Evolutionary conservation across 805 yeast species (phyloP).

Genomic region (Zygosaccharomyces pseudorouxii): DNA sequence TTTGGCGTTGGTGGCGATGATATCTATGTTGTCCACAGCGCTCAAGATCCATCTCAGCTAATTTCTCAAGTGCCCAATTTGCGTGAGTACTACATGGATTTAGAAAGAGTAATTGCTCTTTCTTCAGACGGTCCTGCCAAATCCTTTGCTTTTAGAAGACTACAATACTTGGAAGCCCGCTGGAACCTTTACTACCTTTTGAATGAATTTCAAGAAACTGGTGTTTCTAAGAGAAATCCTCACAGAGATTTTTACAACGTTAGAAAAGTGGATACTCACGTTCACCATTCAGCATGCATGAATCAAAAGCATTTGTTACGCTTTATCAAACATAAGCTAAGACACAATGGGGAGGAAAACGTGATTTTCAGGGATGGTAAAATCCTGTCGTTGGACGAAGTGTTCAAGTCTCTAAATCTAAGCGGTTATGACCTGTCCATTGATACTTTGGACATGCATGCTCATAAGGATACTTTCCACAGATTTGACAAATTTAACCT

Average conservation of each 20-base stretch:
- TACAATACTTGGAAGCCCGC: slow-evolving; percentile 91
- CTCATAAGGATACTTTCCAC: slow-evolving; percentile 96
- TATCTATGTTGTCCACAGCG: slow-evolving; percentile 57
- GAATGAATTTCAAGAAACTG: slow-evolving; percentile 89
- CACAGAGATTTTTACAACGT: slow-evolving; percentile 68
- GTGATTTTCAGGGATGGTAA: slow-evolving; percentile 93
- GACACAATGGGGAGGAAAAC: slow-evolving; percentile 78
- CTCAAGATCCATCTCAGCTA: slow-evolving; percentile 32
- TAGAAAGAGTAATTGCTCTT: slow-evolving; percentile 64
- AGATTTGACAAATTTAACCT: slow-evolving; percentile 95
- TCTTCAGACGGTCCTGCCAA: slow-evolving; percentile 95
- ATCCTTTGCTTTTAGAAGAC: slow-evolving; percentile 89
- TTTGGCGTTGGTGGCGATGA: slow-evolving; percentile 56
- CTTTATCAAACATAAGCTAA: slow-evolving; percentile 90
- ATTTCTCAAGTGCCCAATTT: slow-evolving; percentile 72
- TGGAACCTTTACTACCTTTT: slow-evolving; percentile 88
- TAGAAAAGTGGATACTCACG: slow-evolving; percentile 67
- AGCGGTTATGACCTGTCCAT: slow-evolving; percentile 94
- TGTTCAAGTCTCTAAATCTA: slow-evolving; percentile 81
- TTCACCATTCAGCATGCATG: slow-evolving; percentile 99
- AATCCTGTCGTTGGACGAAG: slow-evolving; percentile 79
- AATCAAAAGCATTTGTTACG: slow-evolving; percentile 94
- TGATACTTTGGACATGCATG: slow-evolving; percentile 98
- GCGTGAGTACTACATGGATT: slow-evolving; percentile 78
- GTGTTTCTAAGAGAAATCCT: slow-evolving; percentile 86